These are phyloP conservation scores for Torrubiellomyces zombiae DNA, from an alignment of 2,329 filamentous ascomycete species.

Conservation along the genomic window DNA sequence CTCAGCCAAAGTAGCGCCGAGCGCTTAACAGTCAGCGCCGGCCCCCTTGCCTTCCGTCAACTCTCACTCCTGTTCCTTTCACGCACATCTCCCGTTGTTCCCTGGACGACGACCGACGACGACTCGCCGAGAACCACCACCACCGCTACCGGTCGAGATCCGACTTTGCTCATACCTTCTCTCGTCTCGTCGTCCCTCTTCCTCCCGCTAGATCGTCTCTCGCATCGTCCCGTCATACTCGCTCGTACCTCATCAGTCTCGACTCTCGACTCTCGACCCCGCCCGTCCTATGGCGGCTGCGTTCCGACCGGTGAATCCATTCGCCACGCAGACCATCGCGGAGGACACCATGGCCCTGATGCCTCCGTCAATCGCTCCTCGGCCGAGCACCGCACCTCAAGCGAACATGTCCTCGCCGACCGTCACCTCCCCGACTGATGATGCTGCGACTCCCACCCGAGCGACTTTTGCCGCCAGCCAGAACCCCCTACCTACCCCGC, in stretches of 20 bases:
- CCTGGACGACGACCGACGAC: no score
- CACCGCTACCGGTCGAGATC: no score
- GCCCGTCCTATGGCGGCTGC: conserved; percentile 27
- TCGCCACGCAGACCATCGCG: conserved; percentile 14
- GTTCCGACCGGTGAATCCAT: conserved; percentile 31
- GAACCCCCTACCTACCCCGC: conserved; percentile 34
- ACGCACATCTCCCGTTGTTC: no score
- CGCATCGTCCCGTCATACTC: conserved; percentile 3
- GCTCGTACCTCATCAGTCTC: conserved; percentile 5
- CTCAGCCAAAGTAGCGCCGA: no score
- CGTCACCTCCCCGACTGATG: conserved; percentile 18
- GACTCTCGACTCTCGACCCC: conserved; percentile 9
- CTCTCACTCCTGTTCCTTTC: no score
- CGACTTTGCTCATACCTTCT: no score
- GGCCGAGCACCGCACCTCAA: conserved; percentile 19
- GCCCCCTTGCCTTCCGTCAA: no score
- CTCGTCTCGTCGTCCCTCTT: background rate
- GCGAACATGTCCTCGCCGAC: conserved; percentile 10
- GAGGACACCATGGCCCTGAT: conserved; percentile 20
- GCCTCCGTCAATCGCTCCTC: conserved; percentile 12
- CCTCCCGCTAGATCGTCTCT: background rate
- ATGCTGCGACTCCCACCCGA: conserved; percentile 46
- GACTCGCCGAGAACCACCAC: no score
- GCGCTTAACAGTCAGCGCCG: no score
- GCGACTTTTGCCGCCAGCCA: conserved; percentile 33